Percentiles rank a stretch among this genome's conserved stretches.
phyloP scores from a whole-genome alignment of 2,329 filamentous ascomycete species.

The Penicillium brasilianum region DNA sequence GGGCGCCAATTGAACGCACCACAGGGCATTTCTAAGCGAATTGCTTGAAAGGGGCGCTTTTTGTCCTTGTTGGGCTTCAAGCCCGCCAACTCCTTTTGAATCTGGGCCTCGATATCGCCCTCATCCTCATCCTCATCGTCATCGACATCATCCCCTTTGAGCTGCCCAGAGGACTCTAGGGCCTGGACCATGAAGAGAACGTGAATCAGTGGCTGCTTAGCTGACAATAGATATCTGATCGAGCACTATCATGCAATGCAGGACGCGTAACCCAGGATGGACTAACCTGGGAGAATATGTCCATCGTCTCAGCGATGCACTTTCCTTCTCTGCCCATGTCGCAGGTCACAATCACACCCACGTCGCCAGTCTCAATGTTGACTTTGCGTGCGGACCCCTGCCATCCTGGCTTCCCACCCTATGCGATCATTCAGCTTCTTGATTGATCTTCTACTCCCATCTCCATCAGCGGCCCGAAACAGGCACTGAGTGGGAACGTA shows the following conservation, averaged over 20 bases:
- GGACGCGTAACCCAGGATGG: conserved; percentile 3
- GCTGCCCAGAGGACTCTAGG: conserved; percentile 18
- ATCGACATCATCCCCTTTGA: conserved; percentile 33
- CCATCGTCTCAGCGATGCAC: conserved; percentile 61
- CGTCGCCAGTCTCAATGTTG: conserved; percentile 56
- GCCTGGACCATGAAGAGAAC: conserved; percentile 11
- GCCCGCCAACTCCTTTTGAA: conserved; percentile 61
- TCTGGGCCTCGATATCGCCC: conserved; percentile 65
- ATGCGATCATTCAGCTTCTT: conserved; percentile 14
- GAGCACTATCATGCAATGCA: neutral
- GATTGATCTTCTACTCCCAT: neutral
- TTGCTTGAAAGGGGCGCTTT: conserved; percentile 56
- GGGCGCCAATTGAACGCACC: conserved; percentile 34
- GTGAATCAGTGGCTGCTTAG: neutral
- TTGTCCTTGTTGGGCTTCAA: conserved; percentile 55
- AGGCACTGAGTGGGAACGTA: neutral
- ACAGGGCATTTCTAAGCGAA: conserved; percentile 60
- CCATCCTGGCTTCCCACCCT: conserved; percentile 31
- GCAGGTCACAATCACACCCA: conserved; percentile 68
- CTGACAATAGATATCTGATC: neutral
- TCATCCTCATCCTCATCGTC: conserved; percentile 45
- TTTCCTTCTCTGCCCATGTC: conserved; percentile 65
- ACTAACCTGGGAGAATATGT: conserved; percentile 62
- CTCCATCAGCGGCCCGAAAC: neutral
- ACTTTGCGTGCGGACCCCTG: conserved; percentile 39